Evolutionary conservation across 2,329 filamentous ascomycete genomes (phyloP).

Genomic region (Lachnellula hyalina): DNA sequence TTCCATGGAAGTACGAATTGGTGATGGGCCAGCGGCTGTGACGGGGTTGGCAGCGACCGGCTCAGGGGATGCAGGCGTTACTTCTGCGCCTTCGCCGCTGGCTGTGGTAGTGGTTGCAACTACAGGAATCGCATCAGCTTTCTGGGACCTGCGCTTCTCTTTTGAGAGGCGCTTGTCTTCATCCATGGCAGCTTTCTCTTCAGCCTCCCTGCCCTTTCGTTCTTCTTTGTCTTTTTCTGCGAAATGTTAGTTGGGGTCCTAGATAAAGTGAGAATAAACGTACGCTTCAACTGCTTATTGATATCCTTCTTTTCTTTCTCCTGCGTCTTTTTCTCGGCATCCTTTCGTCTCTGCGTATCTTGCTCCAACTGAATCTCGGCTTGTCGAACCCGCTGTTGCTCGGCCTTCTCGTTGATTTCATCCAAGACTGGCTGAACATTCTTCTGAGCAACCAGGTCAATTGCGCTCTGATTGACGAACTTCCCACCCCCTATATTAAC

Average conservation of each 20-base stretch:
- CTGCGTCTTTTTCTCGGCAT: conserved; percentile 49
- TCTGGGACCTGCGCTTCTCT: conserved; percentile 47
- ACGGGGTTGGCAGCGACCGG: neutral
- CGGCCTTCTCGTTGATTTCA: conserved; percentile 75
- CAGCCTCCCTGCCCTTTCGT: conserved; percentile 39
- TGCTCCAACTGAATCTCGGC: conserved; percentile 58
- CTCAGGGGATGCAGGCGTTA: neutral
- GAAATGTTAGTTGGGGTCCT: conserved; percentile 16
- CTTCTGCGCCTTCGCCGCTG: neutral
- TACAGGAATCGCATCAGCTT: conserved; percentile 14
- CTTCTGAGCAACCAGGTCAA: conserved; percentile 72
- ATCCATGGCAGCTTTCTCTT: conserved; percentile 48
- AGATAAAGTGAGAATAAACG: conserved; percentile 27
- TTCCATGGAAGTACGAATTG: conserved; percentile 27
- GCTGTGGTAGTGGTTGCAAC: neutral
- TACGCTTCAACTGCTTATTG: conserved; percentile 54
- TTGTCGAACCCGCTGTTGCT: conserved; percentile 63
- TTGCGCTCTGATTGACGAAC: conserved; percentile 70
- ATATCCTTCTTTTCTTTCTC: conserved; percentile 50
- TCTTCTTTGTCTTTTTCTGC: conserved; percentile 36
- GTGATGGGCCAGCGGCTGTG: conserved; percentile 2
- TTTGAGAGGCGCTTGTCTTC: conserved; percentile 48
- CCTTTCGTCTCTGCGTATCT: conserved; percentile 58
- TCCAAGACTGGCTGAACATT: conserved; percentile 79
- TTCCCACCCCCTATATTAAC: conserved; percentile 74